phyloP scores from a whole-genome alignment of 169 alveolate genomes.

The Cryptosporidium sp. region DNA sequence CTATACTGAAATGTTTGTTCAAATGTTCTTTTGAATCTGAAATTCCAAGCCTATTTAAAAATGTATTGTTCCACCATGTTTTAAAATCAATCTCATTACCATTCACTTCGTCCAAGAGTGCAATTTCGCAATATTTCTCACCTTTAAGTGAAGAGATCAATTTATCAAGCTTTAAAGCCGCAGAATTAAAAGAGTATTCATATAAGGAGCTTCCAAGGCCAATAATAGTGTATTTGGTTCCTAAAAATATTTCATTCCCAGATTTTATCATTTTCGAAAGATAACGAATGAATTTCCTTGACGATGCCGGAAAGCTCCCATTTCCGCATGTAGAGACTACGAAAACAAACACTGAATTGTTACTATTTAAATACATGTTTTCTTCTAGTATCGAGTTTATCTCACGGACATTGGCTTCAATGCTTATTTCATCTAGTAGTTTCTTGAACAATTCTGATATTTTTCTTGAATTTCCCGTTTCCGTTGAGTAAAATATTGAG shows the following conservation, averaged over 20 bases:
- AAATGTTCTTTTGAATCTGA: not conserved
- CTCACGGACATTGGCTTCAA: slow-evolving; percentile 14
- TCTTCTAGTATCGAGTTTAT: slow-evolving; percentile 6
- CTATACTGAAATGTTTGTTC: not conserved
- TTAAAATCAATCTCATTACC: slow-evolving; percentile 20
- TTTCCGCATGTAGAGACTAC: slow-evolving; percentile 63
- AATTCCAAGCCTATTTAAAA: slow-evolving; percentile 8
- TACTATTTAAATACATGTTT: too few relatives aligned
- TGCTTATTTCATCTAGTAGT: not conserved
- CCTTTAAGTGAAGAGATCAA: slow-evolving; percentile 43
- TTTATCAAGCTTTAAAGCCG: slow-evolving; percentile 44
- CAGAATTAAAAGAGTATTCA: slow-evolving; percentile 45
- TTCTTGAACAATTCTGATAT: slow-evolving; percentile 16
- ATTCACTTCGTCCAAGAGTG: slow-evolving; percentile 58
- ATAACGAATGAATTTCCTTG: slow-evolving; percentile 4
- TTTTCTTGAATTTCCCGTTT: slow-evolving; percentile 62
- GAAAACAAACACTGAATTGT: not conserved
- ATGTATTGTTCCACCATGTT: slow-evolving; percentile 43
- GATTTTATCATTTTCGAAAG: slow-evolving; percentile 17
- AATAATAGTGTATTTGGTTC: slow-evolving; percentile 16
- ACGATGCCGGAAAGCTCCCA: slow-evolving; percentile 47
- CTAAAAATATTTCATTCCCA: slow-evolving; percentile 17
- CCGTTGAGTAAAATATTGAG: slow-evolving; percentile 50
- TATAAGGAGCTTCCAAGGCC: slow-evolving; percentile 69
- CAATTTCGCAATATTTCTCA: slow-evolving; percentile 51